phyloP scores from a whole-genome alignment of 2,329 filamentous ascomycete species.

The Nothomitra cinnamomea region DNA sequence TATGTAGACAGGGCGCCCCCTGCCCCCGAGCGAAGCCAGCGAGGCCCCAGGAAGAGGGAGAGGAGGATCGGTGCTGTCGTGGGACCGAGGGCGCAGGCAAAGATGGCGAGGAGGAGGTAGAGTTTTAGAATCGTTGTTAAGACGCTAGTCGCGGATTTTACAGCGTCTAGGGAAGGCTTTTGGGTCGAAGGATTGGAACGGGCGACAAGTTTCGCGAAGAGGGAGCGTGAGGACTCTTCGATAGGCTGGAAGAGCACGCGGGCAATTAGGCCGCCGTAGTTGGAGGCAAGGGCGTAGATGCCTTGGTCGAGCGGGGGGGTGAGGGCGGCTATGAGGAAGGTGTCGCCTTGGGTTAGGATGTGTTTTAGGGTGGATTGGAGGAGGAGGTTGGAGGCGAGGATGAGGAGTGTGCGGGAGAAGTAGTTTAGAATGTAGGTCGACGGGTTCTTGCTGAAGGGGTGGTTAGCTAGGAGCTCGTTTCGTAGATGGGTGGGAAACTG shows the following conservation, averaged over 20 bases:
- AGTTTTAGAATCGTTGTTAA: conserved; percentile 41
- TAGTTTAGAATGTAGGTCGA: conserved; percentile 35
- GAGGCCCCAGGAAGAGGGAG: conserved; percentile 54
- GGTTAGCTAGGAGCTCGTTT: neutral
- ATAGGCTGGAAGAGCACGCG: conserved; percentile 86
- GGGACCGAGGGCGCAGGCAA: conserved; percentile 56
- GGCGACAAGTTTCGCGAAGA: conserved; percentile 68
- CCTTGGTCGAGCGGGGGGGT: conserved; percentile 70
- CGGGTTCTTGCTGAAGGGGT: conserved; percentile 12
- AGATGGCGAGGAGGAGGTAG: conserved; percentile 57
- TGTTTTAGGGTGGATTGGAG: conserved; percentile 84
- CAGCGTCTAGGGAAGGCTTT: conserved; percentile 15
- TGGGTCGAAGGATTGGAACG: conserved; percentile 15
- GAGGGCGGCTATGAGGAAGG: conserved; percentile 65
- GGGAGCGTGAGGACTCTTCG: conserved; percentile 79
- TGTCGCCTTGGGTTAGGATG: conserved; percentile 84
- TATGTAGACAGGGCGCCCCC: conserved; percentile 60
- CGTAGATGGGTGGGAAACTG: neutral
- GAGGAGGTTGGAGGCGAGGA: conserved; percentile 66
- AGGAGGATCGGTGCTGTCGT: conserved; percentile 57
- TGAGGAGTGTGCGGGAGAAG: conserved; percentile 54
- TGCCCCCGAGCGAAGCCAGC: conserved; percentile 60
- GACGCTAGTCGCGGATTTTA: conserved; percentile 21
- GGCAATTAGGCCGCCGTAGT: conserved; percentile 81
- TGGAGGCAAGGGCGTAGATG: conserved; percentile 81